Conservation (phyloP, 2,329 filamentous ascomycete genomes). For the Alternaria brassicae region DNA sequence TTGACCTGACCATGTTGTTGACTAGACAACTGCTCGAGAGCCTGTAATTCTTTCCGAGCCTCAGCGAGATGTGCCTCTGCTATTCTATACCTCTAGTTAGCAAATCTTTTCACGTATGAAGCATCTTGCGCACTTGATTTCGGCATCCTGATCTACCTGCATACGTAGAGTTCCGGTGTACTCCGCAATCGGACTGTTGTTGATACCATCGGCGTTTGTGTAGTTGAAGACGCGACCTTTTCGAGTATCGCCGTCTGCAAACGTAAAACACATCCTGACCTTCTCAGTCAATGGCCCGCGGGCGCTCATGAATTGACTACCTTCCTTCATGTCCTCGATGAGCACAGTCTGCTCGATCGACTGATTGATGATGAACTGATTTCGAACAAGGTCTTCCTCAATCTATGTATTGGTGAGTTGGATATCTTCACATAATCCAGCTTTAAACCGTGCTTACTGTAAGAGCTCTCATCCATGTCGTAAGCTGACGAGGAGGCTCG, state of each 20-base stretch:
- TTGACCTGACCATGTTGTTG: slow-evolving; percentile 49
- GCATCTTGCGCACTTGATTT: slow-evolving; percentile 59
- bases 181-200: slow-evolving; percentile 61
- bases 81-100: slow-evolving; percentile 33
- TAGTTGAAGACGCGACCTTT: slow-evolving; percentile 59
- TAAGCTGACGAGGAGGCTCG: slow-evolving; percentile 75
- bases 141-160: slow-evolving; percentile 75
- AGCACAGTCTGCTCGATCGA: slow-evolving; percentile 85
- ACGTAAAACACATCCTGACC: slow-evolving; percentile 74
- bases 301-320: slow-evolving; percentile 72
- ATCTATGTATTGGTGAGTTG: slow-evolving; percentile 60
- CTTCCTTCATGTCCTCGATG: slow-evolving; percentile 71
- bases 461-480: slow-evolving; percentile 81
- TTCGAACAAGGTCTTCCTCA: slow-evolving; percentile 77
- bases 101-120: neutral
- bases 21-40: slow-evolving; percentile 45
- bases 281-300: slow-evolving; percentile 63
- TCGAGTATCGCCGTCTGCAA: slow-evolving; percentile 68
- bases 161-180: slow-evolving; percentile 70
- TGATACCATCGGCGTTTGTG: slow-evolving; percentile 55
- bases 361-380: slow-evolving; percentile 83
- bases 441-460: slow-evolving; percentile 54
- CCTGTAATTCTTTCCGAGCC: slow-evolving; percentile 55
- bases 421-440: neutral
- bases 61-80: slow-evolving; percentile 56